phyloP scores from a whole-genome alignment of 2,329 filamentous ascomycete species.

The Trichoderma sp. region DNA sequence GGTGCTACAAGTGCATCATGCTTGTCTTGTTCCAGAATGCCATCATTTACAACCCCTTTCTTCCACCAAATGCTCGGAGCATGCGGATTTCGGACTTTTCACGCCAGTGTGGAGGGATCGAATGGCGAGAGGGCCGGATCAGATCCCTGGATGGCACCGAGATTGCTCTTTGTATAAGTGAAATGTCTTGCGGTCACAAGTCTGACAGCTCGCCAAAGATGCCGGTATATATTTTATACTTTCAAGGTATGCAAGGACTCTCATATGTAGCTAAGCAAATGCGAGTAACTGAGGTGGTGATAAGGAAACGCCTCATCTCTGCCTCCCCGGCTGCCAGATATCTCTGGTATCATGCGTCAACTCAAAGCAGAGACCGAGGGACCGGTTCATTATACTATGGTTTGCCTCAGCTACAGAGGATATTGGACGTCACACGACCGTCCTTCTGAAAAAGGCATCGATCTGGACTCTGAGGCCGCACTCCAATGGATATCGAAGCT shows the following conservation, averaged over 20 bases:
- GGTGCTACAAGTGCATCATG: constrained; percentile 69
- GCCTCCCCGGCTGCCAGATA: constrained; percentile 57
- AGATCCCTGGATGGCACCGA: constrained; percentile 64
- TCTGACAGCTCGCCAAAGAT: constrained; percentile 26
- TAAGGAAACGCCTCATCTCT: constrained; percentile 61
- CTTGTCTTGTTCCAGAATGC: constrained; percentile 77
- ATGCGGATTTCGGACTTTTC: constrained; percentile 68
- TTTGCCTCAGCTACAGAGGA: constrained; percentile 66
- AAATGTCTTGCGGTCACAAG: constrained; percentile 33
- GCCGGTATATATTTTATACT: constrained; percentile 58
- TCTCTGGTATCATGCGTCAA: constrained; percentile 54
- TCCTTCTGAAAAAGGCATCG: constrained; percentile 69
- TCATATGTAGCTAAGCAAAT: not conserved
- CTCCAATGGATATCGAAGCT: constrained; percentile 59
- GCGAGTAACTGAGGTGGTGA: not conserved
- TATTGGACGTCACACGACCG: constrained; percentile 78
- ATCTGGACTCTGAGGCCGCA: constrained; percentile 66
- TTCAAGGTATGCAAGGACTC: constrained; percentile 48
- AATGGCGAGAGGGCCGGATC: constrained; percentile 66
- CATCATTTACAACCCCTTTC: constrained; percentile 78
- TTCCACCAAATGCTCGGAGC: constrained; percentile 69
- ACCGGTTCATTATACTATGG: constrained; percentile 48
- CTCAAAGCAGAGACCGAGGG: constrained; percentile 42
- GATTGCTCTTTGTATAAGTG: constrained; percentile 61
- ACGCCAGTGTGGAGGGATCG: constrained; percentile 59